Conservation (phyloP, 2,329 filamentous ascomycete species). For the Phoma sp. region DNA sequence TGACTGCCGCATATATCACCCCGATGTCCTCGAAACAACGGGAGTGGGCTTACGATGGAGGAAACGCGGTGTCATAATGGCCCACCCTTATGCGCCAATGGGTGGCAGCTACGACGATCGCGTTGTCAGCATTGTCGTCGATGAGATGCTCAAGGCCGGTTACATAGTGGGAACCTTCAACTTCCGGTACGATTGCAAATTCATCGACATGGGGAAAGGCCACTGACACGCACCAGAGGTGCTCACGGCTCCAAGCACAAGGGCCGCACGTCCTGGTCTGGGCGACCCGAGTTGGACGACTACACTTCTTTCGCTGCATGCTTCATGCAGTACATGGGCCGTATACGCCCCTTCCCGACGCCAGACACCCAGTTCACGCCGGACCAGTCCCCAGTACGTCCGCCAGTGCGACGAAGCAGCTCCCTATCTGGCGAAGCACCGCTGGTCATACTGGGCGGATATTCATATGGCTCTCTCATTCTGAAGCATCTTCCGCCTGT, state of each 20-base stretch:
- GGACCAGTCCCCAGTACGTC: slow-evolving; percentile 19
- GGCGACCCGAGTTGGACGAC: slow-evolving; percentile 78
- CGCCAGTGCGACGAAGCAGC: not conserved
- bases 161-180: slow-evolving; percentile 89
- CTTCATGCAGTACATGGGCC: slow-evolving; percentile 73
- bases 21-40: slow-evolving; percentile 31
- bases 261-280: slow-evolving; percentile 86
- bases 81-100: slow-evolving; percentile 88
- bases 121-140: slow-evolving; percentile 71
- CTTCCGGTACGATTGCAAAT: slow-evolving; percentile 68
- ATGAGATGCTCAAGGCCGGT: slow-evolving; percentile 69
- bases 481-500: slow-evolving; percentile 72
- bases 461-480: slow-evolving; percentile 90
- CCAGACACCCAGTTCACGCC: slow-evolving; percentile 22
- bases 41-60: slow-evolving; percentile 30
- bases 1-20: slow-evolving; percentile 82
- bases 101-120: slow-evolving; percentile 86
- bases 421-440: slow-evolving; percentile 13
- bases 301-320: slow-evolving; percentile 85
- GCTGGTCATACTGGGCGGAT: slow-evolving; percentile 72
- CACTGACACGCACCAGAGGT: slow-evolving; percentile 63
- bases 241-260: slow-evolving; percentile 67
- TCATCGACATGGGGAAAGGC: not conserved
- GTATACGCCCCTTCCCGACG: slow-evolving; percentile 49
- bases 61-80: slow-evolving; percentile 68